Evolutionary conservation across 164 flowering plant genomes (phyloP).

Genomic region (Magnolia changhungtana): DNA sequence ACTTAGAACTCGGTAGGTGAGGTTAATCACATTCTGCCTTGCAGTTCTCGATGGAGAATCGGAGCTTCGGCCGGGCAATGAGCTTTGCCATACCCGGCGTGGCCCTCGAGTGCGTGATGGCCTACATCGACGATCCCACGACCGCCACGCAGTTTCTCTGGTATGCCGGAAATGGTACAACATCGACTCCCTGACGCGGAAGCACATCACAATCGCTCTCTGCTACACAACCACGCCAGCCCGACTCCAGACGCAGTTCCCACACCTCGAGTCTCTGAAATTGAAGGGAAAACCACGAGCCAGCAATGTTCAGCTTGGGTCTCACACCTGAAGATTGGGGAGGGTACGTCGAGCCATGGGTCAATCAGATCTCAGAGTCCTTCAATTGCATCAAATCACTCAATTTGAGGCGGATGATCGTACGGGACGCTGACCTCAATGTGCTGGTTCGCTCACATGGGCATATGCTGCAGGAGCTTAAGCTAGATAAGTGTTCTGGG

Average conservation of each 20-base stretch:
- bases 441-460: constrained; percentile 52
- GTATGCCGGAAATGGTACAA: no score
- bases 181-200: constrained; percentile 63
- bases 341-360: constrained; percentile 85
- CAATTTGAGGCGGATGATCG: constrained; percentile 88
- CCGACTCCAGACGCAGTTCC: constrained; percentile 55
- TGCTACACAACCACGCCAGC: constrained; percentile 75
- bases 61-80: no score
- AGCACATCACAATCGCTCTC: constrained; percentile 75
- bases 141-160: no score
- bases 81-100: no score
- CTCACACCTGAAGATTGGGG: constrained; percentile 97
- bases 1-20: no score
- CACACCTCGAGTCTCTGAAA: constrained; percentile 61
- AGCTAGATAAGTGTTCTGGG: constrained; percentile 85
- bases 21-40: no score
- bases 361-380: constrained; percentile 43
- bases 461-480: constrained; percentile 43
- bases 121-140: no score
- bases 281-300: constrained; percentile 96
- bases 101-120: no score
- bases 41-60: no score
- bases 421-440: constrained; percentile 67
- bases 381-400: constrained; percentile 56
- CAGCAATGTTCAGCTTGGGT: constrained; percentile 65